Evolutionary conservation across 805 yeast genomes (phyloP), one percentile per base, ranked within the genome.

Genomic region (Saturnispora kantuleensis): DNA sequence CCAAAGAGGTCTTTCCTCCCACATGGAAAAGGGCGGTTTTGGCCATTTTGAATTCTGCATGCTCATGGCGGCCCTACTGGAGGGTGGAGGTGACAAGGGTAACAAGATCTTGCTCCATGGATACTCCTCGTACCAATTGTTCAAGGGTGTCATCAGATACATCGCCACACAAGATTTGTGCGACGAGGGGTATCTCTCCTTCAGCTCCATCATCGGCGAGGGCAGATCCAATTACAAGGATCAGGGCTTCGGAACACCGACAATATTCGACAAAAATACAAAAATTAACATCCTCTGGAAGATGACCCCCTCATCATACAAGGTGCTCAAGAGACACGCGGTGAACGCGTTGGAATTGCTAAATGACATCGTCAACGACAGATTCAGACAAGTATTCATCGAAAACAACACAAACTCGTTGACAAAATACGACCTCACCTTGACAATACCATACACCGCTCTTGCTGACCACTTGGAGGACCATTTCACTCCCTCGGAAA

Each of bases 1-100:
- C 41, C 97, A 93, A 64, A 74, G 95, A 52, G 95, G 95, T 0
- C 77, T 87, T 47, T 70, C 76, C 10, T 77, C 94, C 0, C 63
- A 74, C 12, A 58, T 81, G 30, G 68, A 74, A 13, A 69, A 74
- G 36, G 76, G 77, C 38, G 97, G 97, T 0, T 90, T 93, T 62
- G 97, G 97, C 10, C 84, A 82, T 54, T 87, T 87, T 60, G 97
- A 93, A 65, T 88, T 88, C 61, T 81, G 88, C 29, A 66, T 82
- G 33, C 62, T 90, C 41, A 77, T 87, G 79, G 81, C 95, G 35
- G 83, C 88, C 1, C 65, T 93, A 44, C 67, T 93, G 36, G 78
- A 80, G 49, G 96, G 96, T 54, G 94, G 94, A 53, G 89, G 90
- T 47, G 62, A 67, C 6, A 71, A 70, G 52, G 93, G 94, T 11